These are phyloP conservation scores for Neopestalotiopsis sp. DNA, from an alignment of 2,329 filamentous ascomycete genomes.

Conservation along the genomic window DNA sequence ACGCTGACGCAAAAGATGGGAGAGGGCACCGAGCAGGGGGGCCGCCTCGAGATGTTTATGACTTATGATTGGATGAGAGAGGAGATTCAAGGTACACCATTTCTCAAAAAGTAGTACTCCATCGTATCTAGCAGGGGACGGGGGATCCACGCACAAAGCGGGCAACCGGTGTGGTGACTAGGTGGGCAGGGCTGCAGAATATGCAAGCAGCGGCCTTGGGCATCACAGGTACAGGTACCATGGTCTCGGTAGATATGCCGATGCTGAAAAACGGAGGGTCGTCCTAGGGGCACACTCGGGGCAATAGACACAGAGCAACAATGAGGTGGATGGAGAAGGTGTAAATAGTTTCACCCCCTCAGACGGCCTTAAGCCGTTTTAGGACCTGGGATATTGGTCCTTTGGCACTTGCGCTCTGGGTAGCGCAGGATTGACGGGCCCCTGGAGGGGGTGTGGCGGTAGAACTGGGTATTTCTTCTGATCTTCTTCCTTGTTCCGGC, in stretches of 20 bases:
- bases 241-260: conserved; percentile 18
- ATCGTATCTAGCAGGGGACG: conserved; percentile 37
- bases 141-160: conserved; percentile 28
- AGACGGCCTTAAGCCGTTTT: conserved; percentile 41
- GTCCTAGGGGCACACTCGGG: conserved; percentile 39
- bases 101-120: conserved; percentile 52
- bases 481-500: neutral
- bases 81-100: conserved; percentile 36
- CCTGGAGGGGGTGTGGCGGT: conserved; percentile 26
- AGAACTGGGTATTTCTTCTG: conserved; percentile 8
- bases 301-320: conserved; percentile 26
- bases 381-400: conserved; percentile 41
- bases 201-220: conserved; percentile 26
- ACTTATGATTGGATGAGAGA: conserved; percentile 59
- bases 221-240: conserved; percentile 19
- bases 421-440: conserved; percentile 23
- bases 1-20: conserved; percentile 33
- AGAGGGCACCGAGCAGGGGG: conserved; percentile 23
- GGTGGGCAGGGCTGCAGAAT: conserved; percentile 30
- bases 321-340: neutral
- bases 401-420: conserved; percentile 34
- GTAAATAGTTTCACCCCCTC: conserved; percentile 32
- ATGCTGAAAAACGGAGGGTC: conserved; percentile 9
- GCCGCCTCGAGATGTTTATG: conserved; percentile 53
- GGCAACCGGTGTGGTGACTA: conserved; percentile 32